Conservation (phyloP, 73 alveolate genomes). For the Breviolum minutum region DNA sequence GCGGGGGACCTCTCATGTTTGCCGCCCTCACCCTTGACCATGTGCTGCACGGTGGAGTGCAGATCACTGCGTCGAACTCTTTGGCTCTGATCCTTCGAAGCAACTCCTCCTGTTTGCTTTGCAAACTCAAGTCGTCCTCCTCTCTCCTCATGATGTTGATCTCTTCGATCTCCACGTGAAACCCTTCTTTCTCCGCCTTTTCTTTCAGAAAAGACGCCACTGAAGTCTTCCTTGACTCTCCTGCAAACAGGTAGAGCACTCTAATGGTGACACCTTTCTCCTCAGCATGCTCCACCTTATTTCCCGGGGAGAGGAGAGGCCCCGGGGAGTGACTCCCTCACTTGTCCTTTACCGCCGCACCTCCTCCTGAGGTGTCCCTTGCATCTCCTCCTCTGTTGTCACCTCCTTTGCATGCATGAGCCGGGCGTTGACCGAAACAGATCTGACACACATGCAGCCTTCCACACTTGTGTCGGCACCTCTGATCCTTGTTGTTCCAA, state of each 20-base stretch:
- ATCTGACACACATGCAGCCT: constrained; percentile 7
- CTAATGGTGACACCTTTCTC: neutral
- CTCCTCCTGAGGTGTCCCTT: neutral
- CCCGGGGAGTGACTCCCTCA: neutral
- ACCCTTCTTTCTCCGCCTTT: neutral
- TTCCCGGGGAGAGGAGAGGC: neutral
- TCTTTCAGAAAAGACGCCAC: neutral
- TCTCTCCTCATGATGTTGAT: neutral
- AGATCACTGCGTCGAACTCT: too few species aligned
- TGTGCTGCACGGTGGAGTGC: neutral
- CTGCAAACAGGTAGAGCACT: constrained; percentile 8
- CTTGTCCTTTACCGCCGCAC: neutral
- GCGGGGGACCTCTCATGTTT: constrained; percentile 21
- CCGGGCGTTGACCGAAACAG: constrained; percentile 1
- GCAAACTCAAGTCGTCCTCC: neutral
- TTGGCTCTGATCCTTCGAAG: neutral
- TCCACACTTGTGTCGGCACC: constrained; percentile 15
- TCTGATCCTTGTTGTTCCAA: constrained; percentile 22
- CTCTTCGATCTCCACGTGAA: neutral
- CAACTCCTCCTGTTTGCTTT: neutral
- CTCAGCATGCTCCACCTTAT: neutral
- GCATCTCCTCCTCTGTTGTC: neutral
- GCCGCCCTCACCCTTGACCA: neutral
- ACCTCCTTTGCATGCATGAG: neutral
- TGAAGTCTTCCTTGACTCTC: neutral